Evolutionary conservation across 2,329 filamentous ascomycete genomes (phyloP).

Genomic region (Colletotrichum liaoningense): DNA sequence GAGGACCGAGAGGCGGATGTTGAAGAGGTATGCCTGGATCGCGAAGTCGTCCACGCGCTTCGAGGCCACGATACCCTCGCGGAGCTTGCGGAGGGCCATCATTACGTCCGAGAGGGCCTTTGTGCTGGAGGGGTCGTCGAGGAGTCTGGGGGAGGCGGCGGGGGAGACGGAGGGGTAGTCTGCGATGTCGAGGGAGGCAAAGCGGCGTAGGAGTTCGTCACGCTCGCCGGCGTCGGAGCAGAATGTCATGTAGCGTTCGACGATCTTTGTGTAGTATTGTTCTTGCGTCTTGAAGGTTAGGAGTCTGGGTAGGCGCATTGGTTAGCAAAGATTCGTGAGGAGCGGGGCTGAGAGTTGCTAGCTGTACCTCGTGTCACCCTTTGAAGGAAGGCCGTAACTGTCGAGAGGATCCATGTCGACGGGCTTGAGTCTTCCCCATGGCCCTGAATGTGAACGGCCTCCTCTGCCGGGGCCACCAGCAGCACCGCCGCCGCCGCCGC

Average conservation of each 20-base stretch:
- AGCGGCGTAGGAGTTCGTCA: slow-evolving; percentile 79
- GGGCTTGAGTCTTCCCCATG: slow-evolving; percentile 80
- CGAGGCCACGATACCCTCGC: slow-evolving; percentile 88
- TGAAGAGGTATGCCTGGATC: slow-evolving; percentile 91
- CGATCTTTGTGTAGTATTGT: slow-evolving; percentile 86
- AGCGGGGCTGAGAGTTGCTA: background rate
- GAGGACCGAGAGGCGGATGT: slow-evolving; percentile 85
- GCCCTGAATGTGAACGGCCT: slow-evolving; percentile 56
- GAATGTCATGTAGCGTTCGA: slow-evolving; percentile 89
- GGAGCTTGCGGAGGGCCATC: slow-evolving; percentile 88
- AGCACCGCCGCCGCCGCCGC: background rate
- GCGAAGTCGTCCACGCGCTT: slow-evolving; percentile 83
- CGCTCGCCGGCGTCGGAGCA: slow-evolving; percentile 80
- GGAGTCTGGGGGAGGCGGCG: slow-evolving; percentile 30
- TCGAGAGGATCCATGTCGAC: slow-evolving; percentile 82
- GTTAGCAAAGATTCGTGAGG: slow-evolving; percentile 19
- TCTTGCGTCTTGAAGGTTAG: slow-evolving; percentile 84
- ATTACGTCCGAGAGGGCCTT: slow-evolving; percentile 80
- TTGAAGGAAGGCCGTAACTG: slow-evolving; percentile 86
- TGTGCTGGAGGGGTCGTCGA: slow-evolving; percentile 52
- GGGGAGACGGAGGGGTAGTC: slow-evolving; percentile 34
- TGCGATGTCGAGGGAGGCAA: slow-evolving; percentile 70
- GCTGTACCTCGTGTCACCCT: slow-evolving; percentile 84
- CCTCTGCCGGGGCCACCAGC: slow-evolving; percentile 37
- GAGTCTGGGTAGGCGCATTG: slow-evolving; percentile 58